Evolutionary conservation across 2,329 filamentous ascomycete species (phyloP), one percentile per base, ranked within the genome.

Genomic region (Apiospora sp.): DNA sequence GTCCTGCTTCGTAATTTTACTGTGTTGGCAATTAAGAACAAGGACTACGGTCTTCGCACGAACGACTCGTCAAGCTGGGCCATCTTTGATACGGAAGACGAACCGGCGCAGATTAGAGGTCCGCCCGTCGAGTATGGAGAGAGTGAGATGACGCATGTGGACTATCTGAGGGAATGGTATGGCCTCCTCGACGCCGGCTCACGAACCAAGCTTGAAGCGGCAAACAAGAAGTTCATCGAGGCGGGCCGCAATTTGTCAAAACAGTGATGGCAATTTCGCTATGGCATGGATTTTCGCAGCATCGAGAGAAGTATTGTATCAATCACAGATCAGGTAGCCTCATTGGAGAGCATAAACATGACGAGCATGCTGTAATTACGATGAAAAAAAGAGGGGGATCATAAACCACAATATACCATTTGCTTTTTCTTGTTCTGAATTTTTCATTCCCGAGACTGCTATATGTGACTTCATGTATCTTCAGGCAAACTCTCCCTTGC

Each of bases 1-100:
- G 83, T 92, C 44, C 83, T 92, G 44, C 84, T 92, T 51, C 86
- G 88, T 34, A 84, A 86, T 68, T 89, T 92, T 75, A 84, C 84
- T 41, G 87, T 91, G 19, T 83, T 86, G 58, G 83, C 89, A 3
- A 80, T 91, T 69, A 86, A 87, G 72, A 84, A 84, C 67, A 87
- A 87, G 70, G 89, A 87, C 1, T 91, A 89, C 74, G 89, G 88
- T 0, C 81, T 92, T 69, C 82, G 85, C 68, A 86, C 85, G n/a
- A 85, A 83, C n/a, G 87, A 88, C 64, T 83, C 82, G 46, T 91
- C 89, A 22, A 87, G 88, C 71, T 92, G 91, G 88, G 90, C 88
- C 1, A 88, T 92, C 3, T 91, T 90, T 74, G 88, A 90, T 75
- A 80, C 81, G 51, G 80, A 82, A 46, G 76, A 76, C 44, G 80